A percentile compares a stretch with the other conserved stretches of the same genome.
Evolutionary conservation across 805 yeast species (phyloP).

Genomic region (Teunomyces stri): DNA sequence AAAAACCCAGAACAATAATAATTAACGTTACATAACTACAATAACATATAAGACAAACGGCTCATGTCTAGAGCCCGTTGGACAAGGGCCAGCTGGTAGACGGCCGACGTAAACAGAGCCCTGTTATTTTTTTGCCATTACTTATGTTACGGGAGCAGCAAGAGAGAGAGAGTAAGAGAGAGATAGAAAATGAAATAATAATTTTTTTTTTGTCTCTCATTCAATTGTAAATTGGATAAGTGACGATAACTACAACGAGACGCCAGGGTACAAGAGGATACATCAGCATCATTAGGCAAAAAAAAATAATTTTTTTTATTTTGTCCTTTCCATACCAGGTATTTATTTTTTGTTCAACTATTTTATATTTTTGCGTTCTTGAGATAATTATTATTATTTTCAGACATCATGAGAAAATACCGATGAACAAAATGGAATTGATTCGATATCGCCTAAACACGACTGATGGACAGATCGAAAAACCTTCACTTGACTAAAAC

Average conservation of each 20-base stretch:
- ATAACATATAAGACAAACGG: neutral
- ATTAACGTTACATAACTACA: neutral
- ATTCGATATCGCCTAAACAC: constrained; percentile 1
- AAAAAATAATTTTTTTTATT: too few species aligned
- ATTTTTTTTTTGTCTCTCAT: neutral
- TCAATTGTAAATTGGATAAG: neutral
- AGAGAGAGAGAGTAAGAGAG: neutral
- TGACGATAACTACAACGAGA: neutral
- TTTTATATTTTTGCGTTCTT: neutral
- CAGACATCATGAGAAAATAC: neutral
- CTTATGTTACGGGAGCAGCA: too few species aligned
- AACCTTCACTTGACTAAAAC: neutral
- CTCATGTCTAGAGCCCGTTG: too few species aligned
- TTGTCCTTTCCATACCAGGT: neutral
- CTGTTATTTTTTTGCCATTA: neutral
- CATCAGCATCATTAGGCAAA: neutral
- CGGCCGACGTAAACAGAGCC: neutral
- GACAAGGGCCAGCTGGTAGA: neutral
- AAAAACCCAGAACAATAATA: too few species aligned
- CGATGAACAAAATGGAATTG: constrained; percentile 1
- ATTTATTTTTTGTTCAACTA: neutral
- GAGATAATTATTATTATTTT: neutral
- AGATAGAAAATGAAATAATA: neutral
- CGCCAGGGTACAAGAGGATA: neutral
- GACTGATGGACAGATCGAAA: constrained; percentile 2